Base-by-base conservation (phyloP, 768 basidiomycete species). In the Chalciporus sphaerocephalus region DNA sequence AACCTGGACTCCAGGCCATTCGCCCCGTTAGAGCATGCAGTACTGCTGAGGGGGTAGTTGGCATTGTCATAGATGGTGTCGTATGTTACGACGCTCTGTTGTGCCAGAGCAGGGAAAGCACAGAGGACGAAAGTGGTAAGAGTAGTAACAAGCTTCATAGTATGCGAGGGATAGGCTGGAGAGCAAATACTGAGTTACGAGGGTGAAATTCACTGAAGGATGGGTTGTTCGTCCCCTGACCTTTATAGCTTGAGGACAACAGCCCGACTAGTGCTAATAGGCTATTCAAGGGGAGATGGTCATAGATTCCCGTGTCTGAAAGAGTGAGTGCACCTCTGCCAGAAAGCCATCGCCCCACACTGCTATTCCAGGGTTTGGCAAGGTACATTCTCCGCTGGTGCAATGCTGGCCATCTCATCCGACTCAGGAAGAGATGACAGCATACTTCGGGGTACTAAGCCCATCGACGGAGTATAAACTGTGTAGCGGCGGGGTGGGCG, bases 1-100 rank as follows among this genome's bases (percentile, higher is more conserved):
- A 52, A 70, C 50, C 61, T 65, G 12, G 46, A 48, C 36, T 58
- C 42, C 38, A 69, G 55, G 25, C 66, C 70, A 50, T 68, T 59
- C 16, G 38, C 41, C 7, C 68, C 68, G 41, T 68, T 57, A 22
- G 66, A 69, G 57, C 67, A 70, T n/a, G 67, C 59, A 35, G 66
- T 65, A 11, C 45, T 53, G 50, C 35, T n/a, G 25, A 68, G 62
- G 15, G 56, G 54, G 38, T 43, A 51, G 24, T 38, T 32, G n/a
- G 53, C 11, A 42, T 57, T 56, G 54, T 70, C 66, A 56, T 69
- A 69, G 25, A 55, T 57, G 42, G 49, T 47, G 57, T 69, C 64
- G 50, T 64, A 70, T 11, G 68, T 61, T 32, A 74, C 76, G 37
- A 81, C 65, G 36, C 30, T 32, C 30, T 15, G n/a, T 32, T 23